Percentiles rank a stretch among this genome's conserved stretches.
These are phyloP conservation scores for Lactarius trivialis DNA, from an alignment of 768 basidiomycete genomes.

Conservation along the genomic window DNA sequence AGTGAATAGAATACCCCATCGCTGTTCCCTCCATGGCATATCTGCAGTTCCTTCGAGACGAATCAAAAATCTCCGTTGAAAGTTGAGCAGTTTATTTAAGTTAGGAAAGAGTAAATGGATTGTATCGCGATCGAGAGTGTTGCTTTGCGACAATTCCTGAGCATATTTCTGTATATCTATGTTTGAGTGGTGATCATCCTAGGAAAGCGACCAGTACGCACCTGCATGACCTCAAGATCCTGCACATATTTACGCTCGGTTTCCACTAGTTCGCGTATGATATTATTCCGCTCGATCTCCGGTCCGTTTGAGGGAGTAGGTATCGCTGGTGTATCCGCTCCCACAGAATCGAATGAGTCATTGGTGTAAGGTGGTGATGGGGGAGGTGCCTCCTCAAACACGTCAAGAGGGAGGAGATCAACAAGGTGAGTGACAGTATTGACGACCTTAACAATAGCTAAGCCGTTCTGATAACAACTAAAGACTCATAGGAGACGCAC, in stretches of 20 bases:
- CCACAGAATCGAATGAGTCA: constrained; percentile 54
- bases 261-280: constrained; percentile 84
- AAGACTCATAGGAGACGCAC: constrained; percentile 37
- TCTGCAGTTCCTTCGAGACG: constrained; percentile 82
- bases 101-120: constrained; percentile 94
- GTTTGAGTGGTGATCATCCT: not conserved
- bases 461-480: not conserved
- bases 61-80: constrained; percentile 91
- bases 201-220: constrained; percentile 32
- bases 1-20: constrained; percentile 81
- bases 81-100: constrained; percentile 91
- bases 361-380: constrained; percentile 50
- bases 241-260: constrained; percentile 96
- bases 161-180: constrained; percentile 69
- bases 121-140: constrained; percentile 88
- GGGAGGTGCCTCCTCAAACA: constrained; percentile 57
- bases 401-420: constrained; percentile 60
- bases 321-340: constrained; percentile 36
- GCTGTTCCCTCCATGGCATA: constrained; percentile 73
- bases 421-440: constrained; percentile 85
- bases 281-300: constrained; percentile 66
- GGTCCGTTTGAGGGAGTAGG: constrained; percentile 47
- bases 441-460: constrained; percentile 54
- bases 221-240: constrained; percentile 95
- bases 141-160: constrained; percentile 70